Evolutionary conservation across 2,329 filamentous ascomycete species (phyloP), one percentile per base, ranked within the genome.

Genomic region (Eurotiales sp.): DNA sequence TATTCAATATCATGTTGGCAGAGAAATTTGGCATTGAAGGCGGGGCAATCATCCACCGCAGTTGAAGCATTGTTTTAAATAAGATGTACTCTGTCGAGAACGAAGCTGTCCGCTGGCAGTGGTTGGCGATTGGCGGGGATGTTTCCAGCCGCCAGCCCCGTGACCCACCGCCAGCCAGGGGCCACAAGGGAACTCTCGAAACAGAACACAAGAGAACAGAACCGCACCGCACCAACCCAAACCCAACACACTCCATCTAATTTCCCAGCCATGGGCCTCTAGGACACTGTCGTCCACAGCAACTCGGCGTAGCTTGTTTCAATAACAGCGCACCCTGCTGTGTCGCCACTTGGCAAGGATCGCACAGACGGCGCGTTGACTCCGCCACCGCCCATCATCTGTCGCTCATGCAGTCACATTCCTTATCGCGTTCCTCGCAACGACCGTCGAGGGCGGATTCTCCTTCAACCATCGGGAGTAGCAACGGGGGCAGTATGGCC

Each of bases 361-460:
- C 23, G 32, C 50, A 36, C 43, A 46, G 39, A 47, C 37, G 23
- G n/a, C 23, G 8, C 30, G 15, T 54, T 43, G n/a, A n/a, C n/a
- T n/a, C n/a, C n/a, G n/a, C 7, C 23, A 37, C 17, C 49, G 44
- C 39, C 50, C 30, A n/a, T 34, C 40, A 23, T 19, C 15, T 14
- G 5, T 22, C 45, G 44, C 41, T 37, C 34, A 59, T 61, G 59
- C 58, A 59, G 53, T 56, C 55, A 29, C 50, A 55, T 43, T 56
- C 53, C 37, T 49, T 53, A 32, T 54, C 55, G 21, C 48, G 81
- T 64, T 72, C 73, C 43, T 71, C 79, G 62, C 82, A 82, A 63
- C 78, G 83, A 58, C 80, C 83, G 61, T 85, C 84, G n/a, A 81
- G 77, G 55, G 78, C 76, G 30, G 83, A 86, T 57, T 76, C 77